Evolutionary conservation across 139 green algal species (phyloP), one percentile per base, ranked within the genome.

Genomic region (Pleodorina starrii): DNA sequence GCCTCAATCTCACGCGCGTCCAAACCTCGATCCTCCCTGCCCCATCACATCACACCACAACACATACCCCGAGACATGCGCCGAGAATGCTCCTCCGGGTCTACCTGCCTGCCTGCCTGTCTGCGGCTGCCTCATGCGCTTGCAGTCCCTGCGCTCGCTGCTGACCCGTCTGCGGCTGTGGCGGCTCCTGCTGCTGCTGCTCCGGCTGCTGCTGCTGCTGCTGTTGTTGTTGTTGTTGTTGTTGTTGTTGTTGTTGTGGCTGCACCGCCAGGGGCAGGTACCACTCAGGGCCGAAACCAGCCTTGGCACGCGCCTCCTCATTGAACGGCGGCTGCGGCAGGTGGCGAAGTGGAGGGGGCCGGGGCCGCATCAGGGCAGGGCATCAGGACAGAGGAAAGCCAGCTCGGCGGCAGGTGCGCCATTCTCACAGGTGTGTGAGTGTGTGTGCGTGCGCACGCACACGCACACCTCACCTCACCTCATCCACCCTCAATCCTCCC

Each of bases 261-360:
- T 3, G 72, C 12, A 80, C 21, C 29, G 83, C 25, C 23, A 97
- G 88, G 0, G 95, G 95, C 79, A 94, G 50, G 81, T 97, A 98
- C 96, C 96, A 98, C 27, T 92, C 89, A 19, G 91, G 88, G 10
- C 86, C 89, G 88, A 98, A 97, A 0, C 96, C 96, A 14, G 96
- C 96, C 59, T 92, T 77, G 0, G 89, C 90, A 0, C 97, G 76
- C 0, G 97, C 97, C 36, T 92, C 92, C 3, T 96, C 93, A 86
- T 99, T 99, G 92, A 99, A 99, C 1, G 96, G 97, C 4, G 96
- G 96, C 93, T 97, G 94, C 68, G 44, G 35, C 2, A 50, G 51
- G 32, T 23, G 27, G 38, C 6, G 95, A 21, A 32, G 1, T 27
- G 0, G 35, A 50, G 5, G 35, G 76, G 0, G 50, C 9, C 29